phyloP scores from a whole-genome alignment of 345 rosid genomes.

The Gossypium mustelinum region DNA sequence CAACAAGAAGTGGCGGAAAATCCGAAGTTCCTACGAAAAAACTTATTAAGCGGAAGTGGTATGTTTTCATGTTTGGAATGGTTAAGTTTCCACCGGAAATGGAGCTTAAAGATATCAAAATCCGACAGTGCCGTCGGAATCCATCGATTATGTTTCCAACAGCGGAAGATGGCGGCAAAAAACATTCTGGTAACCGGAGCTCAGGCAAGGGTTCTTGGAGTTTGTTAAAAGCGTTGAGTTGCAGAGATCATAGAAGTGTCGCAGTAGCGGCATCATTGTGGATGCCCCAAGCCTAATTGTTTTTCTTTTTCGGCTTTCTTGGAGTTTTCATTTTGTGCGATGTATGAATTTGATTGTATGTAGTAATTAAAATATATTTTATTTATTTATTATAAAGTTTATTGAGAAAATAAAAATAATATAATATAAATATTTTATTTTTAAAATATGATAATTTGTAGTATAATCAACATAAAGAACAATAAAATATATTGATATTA shows the following conservation, averaged over 20 bases:
- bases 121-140: constrained; percentile 58
- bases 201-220: constrained; percentile 37
- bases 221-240: constrained; percentile 59
- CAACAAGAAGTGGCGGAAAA: constrained; percentile 25
- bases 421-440: no score
- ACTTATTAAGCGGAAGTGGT: constrained; percentile 54
- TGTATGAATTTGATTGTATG: no score
- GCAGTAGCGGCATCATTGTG: constrained; percentile 52
- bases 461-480: no score
- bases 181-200: constrained; percentile 22
- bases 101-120: constrained; percentile 62
- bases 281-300: constrained; percentile 19
- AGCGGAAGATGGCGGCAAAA: constrained; percentile 22
- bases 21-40: constrained; percentile 10
- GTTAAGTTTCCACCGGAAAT: constrained; percentile 54
- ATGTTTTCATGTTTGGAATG: constrained; percentile 55
- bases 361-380: no score
- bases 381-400: no score
- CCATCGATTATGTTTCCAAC: constrained; percentile 38
- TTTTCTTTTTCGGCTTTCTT: no score
- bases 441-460: no score
- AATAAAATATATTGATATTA: no score
- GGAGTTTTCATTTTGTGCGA: neutral
- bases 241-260: constrained; percentile 51
- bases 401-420: no score